These are phyloP conservation scores for Ophiocordyceps camponoti-rufipedis DNA, from an alignment of 2,329 filamentous ascomycete genomes.

Conservation along the genomic window DNA sequence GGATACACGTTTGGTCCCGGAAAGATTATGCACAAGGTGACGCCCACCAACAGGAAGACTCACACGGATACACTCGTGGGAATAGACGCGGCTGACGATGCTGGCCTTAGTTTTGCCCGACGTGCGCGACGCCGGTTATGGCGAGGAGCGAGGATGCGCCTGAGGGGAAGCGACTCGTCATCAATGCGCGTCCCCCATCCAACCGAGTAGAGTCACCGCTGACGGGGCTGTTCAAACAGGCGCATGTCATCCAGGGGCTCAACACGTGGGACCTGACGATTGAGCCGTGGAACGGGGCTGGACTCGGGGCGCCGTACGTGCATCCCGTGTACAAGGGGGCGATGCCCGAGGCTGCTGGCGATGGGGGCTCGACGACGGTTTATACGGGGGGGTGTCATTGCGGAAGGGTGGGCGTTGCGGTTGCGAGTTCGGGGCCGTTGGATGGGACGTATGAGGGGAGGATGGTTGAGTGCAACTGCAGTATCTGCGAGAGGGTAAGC, in stretches of 20 bases:
- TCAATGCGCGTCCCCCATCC: constrained; percentile 4
- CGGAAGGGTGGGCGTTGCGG: constrained; percentile 24
- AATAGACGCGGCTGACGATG: not conserved
- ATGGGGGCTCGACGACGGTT: constrained; percentile 12
- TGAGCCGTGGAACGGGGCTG: constrained; percentile 19
- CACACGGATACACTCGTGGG: too few relatives aligned
- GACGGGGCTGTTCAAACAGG: constrained; percentile 9
- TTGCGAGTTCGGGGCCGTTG: constrained; percentile 21
- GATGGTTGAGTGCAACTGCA: constrained; percentile 30
- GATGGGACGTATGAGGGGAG: constrained; percentile 15
- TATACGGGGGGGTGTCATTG: constrained; percentile 36
- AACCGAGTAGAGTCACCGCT: not conserved
- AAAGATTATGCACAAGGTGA: constrained; percentile 22
- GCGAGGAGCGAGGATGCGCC: constrained; percentile 2
- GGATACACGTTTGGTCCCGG: constrained; percentile 24
- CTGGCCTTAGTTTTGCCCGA: constrained; percentile 29
- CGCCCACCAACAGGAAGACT: not conserved
- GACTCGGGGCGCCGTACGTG: constrained; percentile 14
- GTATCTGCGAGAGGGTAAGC: constrained; percentile 24
- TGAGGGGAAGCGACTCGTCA: not conserved
- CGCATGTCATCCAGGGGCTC: constrained; percentile 23
- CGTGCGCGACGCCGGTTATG: constrained; percentile 27
- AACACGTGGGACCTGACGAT: constrained; percentile 21
- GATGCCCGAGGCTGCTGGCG: constrained; percentile 18
- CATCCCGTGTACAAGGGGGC: constrained; percentile 19